phyloP scores from a whole-genome alignment of 257 asterid species.

The Nicotiana otophora region DNA sequence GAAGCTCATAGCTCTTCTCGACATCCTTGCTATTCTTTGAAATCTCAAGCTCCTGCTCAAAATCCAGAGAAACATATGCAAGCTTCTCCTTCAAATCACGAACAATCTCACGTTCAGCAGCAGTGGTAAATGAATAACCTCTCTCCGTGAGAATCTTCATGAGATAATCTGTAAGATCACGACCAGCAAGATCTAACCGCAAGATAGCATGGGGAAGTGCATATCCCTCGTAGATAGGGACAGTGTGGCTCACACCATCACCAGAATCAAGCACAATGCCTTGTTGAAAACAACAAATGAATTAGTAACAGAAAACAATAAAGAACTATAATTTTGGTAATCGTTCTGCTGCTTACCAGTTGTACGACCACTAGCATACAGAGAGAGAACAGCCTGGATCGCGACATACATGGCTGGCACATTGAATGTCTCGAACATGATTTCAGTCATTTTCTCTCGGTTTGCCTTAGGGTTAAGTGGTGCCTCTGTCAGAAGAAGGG shows the following conservation, averaged over 20 bases:
- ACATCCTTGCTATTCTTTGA: conserved; percentile 6
- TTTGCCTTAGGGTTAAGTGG: conserved; percentile 21
- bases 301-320: background rate
- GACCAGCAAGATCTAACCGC: conserved; percentile 6
- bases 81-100: conserved; percentile 15
- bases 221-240: background rate
- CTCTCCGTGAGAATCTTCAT: conserved; percentile 14
- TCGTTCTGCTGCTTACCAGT: background rate
- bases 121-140: conserved; percentile 17
- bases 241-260: conserved; percentile 1
- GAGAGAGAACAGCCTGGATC: conserved; percentile 18
- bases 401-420: conserved; percentile 21
- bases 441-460: conserved; percentile 14
- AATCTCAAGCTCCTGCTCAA: conserved; percentile 12
- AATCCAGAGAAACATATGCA: conserved; percentile 4
- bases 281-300: background rate
- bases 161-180: conserved; percentile 2
- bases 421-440: conserved; percentile 17
- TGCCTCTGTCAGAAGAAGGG: conserved; percentile 15
- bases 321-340: background rate
- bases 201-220: conserved; percentile 6
- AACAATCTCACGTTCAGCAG: conserved; percentile 23
- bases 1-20: conserved; percentile 10
- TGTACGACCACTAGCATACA: conserved; percentile 19
- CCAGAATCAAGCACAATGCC: conserved; percentile 10